Conservation (phyloP, 768 basidiomycete species). For the Mycena polygramma region DNA sequence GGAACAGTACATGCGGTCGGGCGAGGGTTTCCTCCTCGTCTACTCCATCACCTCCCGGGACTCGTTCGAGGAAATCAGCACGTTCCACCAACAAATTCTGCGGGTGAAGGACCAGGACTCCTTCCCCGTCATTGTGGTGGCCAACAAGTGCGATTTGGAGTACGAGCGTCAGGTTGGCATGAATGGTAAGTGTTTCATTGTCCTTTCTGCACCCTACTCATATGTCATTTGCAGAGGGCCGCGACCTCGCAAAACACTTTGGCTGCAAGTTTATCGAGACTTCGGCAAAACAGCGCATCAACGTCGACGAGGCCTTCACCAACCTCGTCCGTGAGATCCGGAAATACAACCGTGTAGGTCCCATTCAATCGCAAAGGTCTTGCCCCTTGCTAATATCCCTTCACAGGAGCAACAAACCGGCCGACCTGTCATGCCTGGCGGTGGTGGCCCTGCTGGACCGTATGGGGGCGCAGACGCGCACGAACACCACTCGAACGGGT, state of each 20-base stretch:
- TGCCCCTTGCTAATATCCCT: slow-evolving; percentile 24
- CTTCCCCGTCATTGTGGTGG: slow-evolving; percentile 96
- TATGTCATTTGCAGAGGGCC: slow-evolving; percentile 81
- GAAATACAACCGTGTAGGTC: slow-evolving; percentile 88
- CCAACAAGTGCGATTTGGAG: slow-evolving; percentile 98
- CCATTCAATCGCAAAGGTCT: background rate
- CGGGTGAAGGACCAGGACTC: slow-evolving; percentile 97
- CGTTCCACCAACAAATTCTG: slow-evolving; percentile 96
- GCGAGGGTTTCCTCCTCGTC: slow-evolving; percentile 97
- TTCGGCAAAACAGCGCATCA: slow-evolving; percentile 96
- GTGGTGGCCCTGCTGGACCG: slow-evolving; percentile 58
- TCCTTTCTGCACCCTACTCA: background rate
- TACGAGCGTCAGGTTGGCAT: slow-evolving; percentile 96
- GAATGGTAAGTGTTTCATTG: slow-evolving; percentile 72
- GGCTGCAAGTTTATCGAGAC: slow-evolving; percentile 93
- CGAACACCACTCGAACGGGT: slow-evolving; percentile 69
- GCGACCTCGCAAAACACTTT: slow-evolving; percentile 95
- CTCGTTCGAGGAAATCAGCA: slow-evolving; percentile 97
- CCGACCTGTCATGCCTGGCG: slow-evolving; percentile 69
- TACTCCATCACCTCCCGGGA: slow-evolving; percentile 98
- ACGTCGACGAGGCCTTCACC: slow-evolving; percentile 96
- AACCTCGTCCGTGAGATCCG: slow-evolving; percentile 95
- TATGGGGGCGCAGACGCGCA: slow-evolving; percentile 63
- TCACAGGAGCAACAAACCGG: slow-evolving; percentile 83
- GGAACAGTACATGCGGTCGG: slow-evolving; percentile 99